phyloP scores from a whole-genome alignment of 2,329 filamentous ascomycete species.

The Fusarium concolor region DNA sequence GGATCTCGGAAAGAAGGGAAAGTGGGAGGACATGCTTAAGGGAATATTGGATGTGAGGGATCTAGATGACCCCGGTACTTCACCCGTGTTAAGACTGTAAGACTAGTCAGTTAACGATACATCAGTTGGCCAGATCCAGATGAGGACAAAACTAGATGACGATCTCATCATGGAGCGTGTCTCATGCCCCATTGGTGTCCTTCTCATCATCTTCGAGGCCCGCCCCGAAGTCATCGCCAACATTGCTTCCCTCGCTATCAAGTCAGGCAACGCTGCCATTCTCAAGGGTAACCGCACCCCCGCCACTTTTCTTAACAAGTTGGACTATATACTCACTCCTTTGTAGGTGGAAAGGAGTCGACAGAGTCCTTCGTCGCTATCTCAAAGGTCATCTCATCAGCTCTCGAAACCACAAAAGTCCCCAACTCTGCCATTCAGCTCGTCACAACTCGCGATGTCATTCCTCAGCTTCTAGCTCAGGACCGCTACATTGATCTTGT shows the following conservation, averaged over 20 bases:
- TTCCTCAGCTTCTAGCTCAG: conserved; percentile 86
- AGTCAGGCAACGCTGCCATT: conserved; percentile 96
- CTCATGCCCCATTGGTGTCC: conserved; percentile 94
- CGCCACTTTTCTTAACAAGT: no score
- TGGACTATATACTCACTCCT: neutral
- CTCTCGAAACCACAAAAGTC: conserved; percentile 78
- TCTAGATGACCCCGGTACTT: conserved; percentile 83
- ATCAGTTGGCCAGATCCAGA: conserved; percentile 82
- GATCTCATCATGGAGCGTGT: conserved; percentile 87
- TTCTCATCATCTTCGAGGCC: conserved; percentile 98
- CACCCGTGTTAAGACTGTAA: neutral
- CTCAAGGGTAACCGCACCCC: conserved; percentile 77
- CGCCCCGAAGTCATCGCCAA: conserved; percentile 98
- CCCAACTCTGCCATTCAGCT: conserved; percentile 91
- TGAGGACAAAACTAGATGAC: conserved; percentile 88
- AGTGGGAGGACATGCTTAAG: conserved; percentile 98
- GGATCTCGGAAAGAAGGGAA: conserved; percentile 86
- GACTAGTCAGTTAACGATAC: neutral
- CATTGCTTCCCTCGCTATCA: conserved; percentile 94
- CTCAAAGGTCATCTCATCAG: conserved; percentile 82
- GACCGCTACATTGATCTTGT: conserved; percentile 94
- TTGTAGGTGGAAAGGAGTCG: conserved; percentile 88
- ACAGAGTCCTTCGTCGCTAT: conserved; percentile 95
- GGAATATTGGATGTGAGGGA: conserved; percentile 89
- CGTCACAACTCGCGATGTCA: conserved; percentile 90